Evolutionary conservation across 2,329 filamentous ascomycete genomes (phyloP), one percentile per base, ranked within the genome.

Genomic region (Acarospora socialis): DNA sequence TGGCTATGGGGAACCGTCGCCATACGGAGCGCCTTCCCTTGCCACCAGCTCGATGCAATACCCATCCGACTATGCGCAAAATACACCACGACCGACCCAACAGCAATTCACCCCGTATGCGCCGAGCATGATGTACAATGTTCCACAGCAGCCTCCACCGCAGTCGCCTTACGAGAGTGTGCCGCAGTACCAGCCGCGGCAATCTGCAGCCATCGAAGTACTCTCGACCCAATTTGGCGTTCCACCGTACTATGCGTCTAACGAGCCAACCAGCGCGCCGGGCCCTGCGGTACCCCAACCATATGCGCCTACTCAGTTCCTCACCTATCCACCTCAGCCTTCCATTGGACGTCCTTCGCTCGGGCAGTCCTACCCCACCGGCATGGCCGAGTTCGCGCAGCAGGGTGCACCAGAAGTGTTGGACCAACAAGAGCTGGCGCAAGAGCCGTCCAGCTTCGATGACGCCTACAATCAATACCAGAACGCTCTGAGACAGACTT

Each of bases 41-140:
- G 52, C 54, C 32, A 47, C 49, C 39, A 50, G 53, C 43, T 63
- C 71, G 40, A 66, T 84, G 54, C 64, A 74, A 39, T 80, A 81
- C 54, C 70, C 70, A 46, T 60, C 71, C 31, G 74, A 75, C 46
- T 83, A 81, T 54, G 61, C 65, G 37, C 68, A 74, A 47, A 55
- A 56, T 60, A 54, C 61, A 45, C 52, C 79, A 70, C 63, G 74
- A 63, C n/a, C n/a, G n/a, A 47, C 57, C 23, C 54, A 50, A 36
- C 56, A 58, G 40, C 55, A 60, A 37, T 66, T 66, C 47, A 48
- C 57, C 33, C 59, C 61, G 42, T 74, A 73, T 46, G 63, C 74
- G 33, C 60, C 70, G 34, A 70, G 71, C 41, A 73, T 87, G 61
- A 77, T 90, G 68, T 92, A 92, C 63, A 77, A 75, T 59, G 77